phyloP scores from a whole-genome alignment of 2,329 filamentous ascomycete genomes.

The Colletotrichum higginsianum region DNA sequence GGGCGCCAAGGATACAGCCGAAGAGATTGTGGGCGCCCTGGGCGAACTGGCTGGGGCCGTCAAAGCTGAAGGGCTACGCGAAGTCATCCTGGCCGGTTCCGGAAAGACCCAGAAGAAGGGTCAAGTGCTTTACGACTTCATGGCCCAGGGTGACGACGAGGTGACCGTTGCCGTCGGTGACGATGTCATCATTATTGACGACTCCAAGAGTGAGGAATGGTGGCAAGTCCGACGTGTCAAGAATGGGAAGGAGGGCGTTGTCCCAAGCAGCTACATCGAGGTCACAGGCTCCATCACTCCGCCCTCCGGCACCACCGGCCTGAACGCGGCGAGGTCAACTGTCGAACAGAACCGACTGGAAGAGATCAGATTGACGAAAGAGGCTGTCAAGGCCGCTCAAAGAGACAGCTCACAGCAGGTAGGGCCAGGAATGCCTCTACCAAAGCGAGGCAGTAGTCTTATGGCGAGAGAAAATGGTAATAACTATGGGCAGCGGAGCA shows the following conservation, averaged over 20 bases:
- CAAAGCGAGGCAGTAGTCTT: constrained; percentile 85
- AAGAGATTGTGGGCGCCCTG: constrained; percentile 90
- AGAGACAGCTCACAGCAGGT: constrained; percentile 74
- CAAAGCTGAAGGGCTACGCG: constrained; percentile 85
- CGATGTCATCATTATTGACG: constrained; percentile 91
- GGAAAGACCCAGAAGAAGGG: constrained; percentile 83
- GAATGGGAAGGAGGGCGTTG: constrained; percentile 95
- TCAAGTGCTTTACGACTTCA: constrained; percentile 92
- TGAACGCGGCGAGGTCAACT: constrained; percentile 70
- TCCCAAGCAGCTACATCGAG: constrained; percentile 97
- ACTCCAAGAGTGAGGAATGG: constrained; percentile 96
- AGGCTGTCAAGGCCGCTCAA: constrained; percentile 76
- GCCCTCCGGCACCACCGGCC: constrained; percentile 63
- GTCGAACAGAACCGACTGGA: constrained; percentile 85
- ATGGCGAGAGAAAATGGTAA: constrained; percentile 76
- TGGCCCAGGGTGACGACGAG: constrained; percentile 96
- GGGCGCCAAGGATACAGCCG: constrained; percentile 95
- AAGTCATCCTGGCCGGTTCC: constrained; percentile 86
- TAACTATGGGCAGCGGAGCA: constrained; percentile 78
- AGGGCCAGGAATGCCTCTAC: constrained; percentile 82
- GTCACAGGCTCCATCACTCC: constrained; percentile 78
- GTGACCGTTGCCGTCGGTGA: constrained; percentile 92
- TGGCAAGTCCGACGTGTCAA: constrained; percentile 94
- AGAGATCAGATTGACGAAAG: constrained; percentile 86
- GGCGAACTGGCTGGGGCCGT: constrained; percentile 91